These are phyloP conservation scores for Claviceps humidiphila DNA, from an alignment of 2,329 filamentous ascomycete genomes.

Conservation along the genomic window DNA sequence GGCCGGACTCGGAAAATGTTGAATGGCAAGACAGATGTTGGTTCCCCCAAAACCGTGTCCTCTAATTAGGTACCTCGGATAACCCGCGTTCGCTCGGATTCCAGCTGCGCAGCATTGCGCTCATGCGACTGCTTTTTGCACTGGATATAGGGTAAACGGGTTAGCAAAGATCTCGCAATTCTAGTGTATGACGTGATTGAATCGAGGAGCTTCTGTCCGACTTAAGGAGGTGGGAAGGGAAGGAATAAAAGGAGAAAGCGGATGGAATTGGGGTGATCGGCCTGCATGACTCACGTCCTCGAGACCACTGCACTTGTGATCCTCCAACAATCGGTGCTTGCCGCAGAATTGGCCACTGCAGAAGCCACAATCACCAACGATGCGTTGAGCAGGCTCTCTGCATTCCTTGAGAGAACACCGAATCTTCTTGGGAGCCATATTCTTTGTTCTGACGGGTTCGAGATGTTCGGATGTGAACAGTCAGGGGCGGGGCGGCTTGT, in stretches of 20 bases:
- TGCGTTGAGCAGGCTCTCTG: slow-evolving; percentile 75
- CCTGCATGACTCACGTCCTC: slow-evolving; percentile 55
- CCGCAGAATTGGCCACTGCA: slow-evolving; percentile 90
- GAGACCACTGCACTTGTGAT: slow-evolving; percentile 82
- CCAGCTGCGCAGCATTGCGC: slow-evolving; percentile 82
- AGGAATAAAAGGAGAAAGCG: background rate
- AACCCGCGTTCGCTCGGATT: slow-evolving; percentile 83
- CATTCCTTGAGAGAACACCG: slow-evolving; percentile 85
- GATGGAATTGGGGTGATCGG: background rate
- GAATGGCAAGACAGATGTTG: background rate
- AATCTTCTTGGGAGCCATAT: slow-evolving; percentile 61
- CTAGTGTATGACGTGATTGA: too few species aligned
- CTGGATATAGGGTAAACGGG: slow-evolving; percentile 21
- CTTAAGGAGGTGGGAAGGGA: too few species aligned
- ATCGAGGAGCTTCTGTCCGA: too few species aligned
- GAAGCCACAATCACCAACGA: slow-evolving; percentile 93
- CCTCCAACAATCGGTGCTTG: slow-evolving; percentile 85
- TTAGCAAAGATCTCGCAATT: background rate
- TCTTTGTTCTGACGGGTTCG: slow-evolving; percentile 5
- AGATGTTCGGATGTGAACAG: too few species aligned
- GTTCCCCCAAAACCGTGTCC: background rate
- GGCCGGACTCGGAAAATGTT: background rate
- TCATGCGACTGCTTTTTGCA: slow-evolving; percentile 97
- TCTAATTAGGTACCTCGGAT: slow-evolving; percentile 68
- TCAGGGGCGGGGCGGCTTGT: background rate